Percentiles rank a stretch among this genome's conserved stretches.
Conservation (phyloP, 2,329 filamentous ascomycete species). For the Fusarium decemcellulare region DNA sequence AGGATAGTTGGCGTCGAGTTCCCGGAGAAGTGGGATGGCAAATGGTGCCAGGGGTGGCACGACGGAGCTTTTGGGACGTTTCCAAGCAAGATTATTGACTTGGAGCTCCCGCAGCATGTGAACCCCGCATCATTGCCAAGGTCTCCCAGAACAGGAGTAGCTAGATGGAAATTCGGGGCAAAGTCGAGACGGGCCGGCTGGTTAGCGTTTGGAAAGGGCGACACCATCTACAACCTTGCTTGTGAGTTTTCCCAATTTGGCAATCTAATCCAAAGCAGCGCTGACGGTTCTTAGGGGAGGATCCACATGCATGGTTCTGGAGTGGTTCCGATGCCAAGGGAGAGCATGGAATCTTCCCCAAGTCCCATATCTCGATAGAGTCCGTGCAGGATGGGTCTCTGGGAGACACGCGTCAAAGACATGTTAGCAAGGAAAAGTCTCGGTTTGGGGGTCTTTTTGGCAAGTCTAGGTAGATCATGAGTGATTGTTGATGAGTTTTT, state of each 20-base stretch:
- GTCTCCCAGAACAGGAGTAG: conserved; percentile 43
- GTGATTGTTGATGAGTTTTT: neutral
- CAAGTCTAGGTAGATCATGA: neutral
- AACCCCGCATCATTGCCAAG: conserved; percentile 28
- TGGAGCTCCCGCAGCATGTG: conserved; percentile 45
- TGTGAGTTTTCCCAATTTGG: conserved; percentile 29
- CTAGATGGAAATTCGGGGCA: conserved; percentile 51
- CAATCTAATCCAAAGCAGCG: neutral
- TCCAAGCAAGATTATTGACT: conserved; percentile 44
- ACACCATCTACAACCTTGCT: conserved; percentile 65
- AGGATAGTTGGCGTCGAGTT: conserved; percentile 51
- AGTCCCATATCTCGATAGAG: conserved; percentile 29
- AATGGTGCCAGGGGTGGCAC: conserved; percentile 54
- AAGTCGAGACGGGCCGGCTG: conserved; percentile 34
- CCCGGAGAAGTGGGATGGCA: conserved; percentile 52
- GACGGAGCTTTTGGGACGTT: conserved; percentile 44
- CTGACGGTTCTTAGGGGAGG: conserved; percentile 16
- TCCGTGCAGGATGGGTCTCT: conserved; percentile 25
- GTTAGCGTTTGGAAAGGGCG: conserved; percentile 58
- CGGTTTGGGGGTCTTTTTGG: conserved; percentile 10
- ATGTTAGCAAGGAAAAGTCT: conserved; percentile 1
- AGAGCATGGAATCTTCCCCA: conserved; percentile 52
- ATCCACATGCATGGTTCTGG: conserved; percentile 55
- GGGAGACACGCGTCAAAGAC: neutral
- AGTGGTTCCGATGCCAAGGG: conserved; percentile 53